Conservation (phyloP, 2,329 filamentous ascomycete genomes). For the Aspergillus proliferans region DNA sequence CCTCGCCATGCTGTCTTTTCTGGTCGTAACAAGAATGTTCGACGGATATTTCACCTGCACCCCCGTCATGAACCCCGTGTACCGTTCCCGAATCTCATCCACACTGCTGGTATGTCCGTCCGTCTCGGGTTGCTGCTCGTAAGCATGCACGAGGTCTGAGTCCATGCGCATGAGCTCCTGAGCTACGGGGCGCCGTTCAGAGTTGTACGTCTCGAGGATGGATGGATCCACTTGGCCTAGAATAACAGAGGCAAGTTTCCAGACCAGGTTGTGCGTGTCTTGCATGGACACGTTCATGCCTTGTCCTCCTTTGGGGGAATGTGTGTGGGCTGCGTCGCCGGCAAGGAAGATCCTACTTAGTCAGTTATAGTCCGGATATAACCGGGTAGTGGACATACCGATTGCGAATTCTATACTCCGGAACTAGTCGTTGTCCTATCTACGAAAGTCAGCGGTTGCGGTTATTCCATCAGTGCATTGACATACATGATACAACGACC, state of each 20-base stretch:
- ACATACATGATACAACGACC: constrained; percentile 32
- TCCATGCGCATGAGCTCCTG: constrained; percentile 7
- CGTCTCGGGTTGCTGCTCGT: not conserved
- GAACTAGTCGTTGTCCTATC: constrained; percentile 60
- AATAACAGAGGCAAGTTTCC: constrained; percentile 49
- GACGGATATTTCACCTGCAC: not conserved
- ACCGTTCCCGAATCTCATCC: not conserved
- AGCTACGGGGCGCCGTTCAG: constrained; percentile 45
- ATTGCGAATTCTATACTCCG: constrained; percentile 49
- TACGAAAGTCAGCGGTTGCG: constrained; percentile 41
- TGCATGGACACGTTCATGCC: constrained; percentile 46
- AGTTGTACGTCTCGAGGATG: constrained; percentile 45
- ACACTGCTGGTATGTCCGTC: not conserved
- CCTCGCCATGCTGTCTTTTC: not conserved
- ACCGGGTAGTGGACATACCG: constrained; percentile 23
- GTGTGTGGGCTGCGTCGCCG: constrained; percentile 58
- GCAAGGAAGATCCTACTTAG: constrained; percentile 66
- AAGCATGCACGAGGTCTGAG: not conserved
- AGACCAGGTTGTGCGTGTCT: constrained; percentile 52
- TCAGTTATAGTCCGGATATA: constrained; percentile 38
- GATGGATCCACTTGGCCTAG: constrained; percentile 31
- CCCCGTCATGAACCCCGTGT: constrained; percentile 1
- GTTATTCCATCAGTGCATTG: not conserved
- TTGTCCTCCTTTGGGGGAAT: constrained; percentile 45
- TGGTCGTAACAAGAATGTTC: not conserved